Evolutionary conservation across 2,329 filamentous ascomycete species (phyloP), one percentile per base, ranked within the genome.

Genomic region (Cryphonectria naterciae): DNA sequence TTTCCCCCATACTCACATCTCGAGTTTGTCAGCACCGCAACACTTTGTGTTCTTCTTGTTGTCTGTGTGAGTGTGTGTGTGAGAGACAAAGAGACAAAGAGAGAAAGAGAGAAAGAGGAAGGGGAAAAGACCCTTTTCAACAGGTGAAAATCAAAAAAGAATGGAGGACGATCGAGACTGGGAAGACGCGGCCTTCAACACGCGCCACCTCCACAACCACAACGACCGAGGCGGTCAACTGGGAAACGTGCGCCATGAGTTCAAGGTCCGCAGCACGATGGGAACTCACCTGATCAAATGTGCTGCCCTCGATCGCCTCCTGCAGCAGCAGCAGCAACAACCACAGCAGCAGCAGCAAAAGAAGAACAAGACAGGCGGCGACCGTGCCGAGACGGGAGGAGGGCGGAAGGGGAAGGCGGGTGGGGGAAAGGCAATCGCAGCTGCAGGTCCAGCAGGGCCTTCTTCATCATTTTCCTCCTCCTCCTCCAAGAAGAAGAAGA

Each of bases 181-280:
- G 75, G 71, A 77, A 62, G 75, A 77, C 35, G 61, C 73, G 8
- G 74, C 73, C 39, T 70, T 76, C 60, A 73, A 72, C 6, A 74
- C 75, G 15, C 70, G 75, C 32, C 75, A 77, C 68, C 69, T 76
- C 10, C 75, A 77, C 68, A 77, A 77, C 68, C 75, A 75, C 8
- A 68, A 74, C 35, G 72, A 72, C 43, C 68, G 71, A 17, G 65
- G 70, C 28, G 67, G 68, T 39, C 65, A 62, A 49, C 41, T 68
- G 19, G 39, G 70, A 62, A 70, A 73, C 37, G 54, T 52, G 68
- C 67, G 70, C 52, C 68, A 74, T 39, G 67, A 70, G 22, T 76
- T 76, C 68, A 71, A 76, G 15, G 72, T 75, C 37, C 67, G 67
- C 37, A 73, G 68, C 65, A 72, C 69, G 15, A 74, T 76, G 49